Percentiles rank a stretch among this genome's conserved stretches.
Conservation (phyloP, 2,329 filamentous ascomycete genomes). For the Trichoderma sp. region DNA sequence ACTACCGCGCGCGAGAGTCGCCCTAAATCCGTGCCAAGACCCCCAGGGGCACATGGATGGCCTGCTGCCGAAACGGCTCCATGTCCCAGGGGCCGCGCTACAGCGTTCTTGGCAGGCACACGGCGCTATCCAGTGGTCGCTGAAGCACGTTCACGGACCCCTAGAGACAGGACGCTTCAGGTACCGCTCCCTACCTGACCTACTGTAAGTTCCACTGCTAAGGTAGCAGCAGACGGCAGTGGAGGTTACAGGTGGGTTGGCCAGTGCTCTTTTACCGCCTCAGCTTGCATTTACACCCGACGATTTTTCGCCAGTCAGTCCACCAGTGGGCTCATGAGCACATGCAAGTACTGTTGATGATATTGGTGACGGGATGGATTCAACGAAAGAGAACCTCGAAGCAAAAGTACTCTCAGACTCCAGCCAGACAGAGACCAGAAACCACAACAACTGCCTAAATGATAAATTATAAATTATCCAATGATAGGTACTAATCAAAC, state of each 20-base stretch:
- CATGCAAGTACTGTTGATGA: neutral
- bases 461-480: neutral
- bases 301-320: neutral
- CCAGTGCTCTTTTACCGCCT: neutral
- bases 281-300: neutral
- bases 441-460: neutral
- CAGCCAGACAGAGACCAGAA: too few species aligned
- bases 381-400: neutral
- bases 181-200: neutral
- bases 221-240: neutral
- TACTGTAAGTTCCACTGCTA: neutral
- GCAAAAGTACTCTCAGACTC: neutral
- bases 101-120: constrained; percentile 20
- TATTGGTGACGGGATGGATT: neutral
- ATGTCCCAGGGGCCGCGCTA: constrained; percentile 12
- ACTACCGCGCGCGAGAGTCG: neutral
- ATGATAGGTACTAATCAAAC: neutral
- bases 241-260: neutral
- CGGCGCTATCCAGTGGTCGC: constrained; percentile 9
- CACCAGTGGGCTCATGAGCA: neutral
- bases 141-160: constrained; percentile 2
- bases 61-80: constrained; percentile 18
- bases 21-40: neutral
- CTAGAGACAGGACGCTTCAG: neutral
- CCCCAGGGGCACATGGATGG: constrained; percentile 18